phyloP scores from a whole-genome alignment of 1,139 yeast species.

The Suhomyces wounanorum region DNA sequence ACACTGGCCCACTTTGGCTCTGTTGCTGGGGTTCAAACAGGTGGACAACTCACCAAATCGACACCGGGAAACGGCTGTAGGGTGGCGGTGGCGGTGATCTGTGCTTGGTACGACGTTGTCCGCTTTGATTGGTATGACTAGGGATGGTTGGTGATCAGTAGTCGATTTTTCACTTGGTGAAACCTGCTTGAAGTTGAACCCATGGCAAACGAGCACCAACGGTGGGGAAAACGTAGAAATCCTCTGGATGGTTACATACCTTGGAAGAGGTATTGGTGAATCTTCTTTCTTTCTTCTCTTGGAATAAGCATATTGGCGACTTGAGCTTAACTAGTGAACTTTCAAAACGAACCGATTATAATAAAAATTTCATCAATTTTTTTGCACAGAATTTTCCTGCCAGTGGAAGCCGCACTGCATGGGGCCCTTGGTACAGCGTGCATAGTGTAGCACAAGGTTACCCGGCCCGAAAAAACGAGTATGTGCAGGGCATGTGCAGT shows the following conservation, averaged over 20 bases:
- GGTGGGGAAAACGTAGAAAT: neutral
- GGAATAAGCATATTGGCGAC: slow-evolving; percentile 89
- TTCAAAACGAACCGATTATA: slow-evolving; percentile 13
- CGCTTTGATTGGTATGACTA: neutral
- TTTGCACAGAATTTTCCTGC: slow-evolving; percentile 14
- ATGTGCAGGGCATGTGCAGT: neutral
- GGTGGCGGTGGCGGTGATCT: neutral
- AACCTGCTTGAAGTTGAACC: neutral
- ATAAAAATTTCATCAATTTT: slow-evolving; percentile 15
- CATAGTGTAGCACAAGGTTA: slow-evolving; percentile 3
- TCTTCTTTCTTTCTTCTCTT: slow-evolving; percentile 99
- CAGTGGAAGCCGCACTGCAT: slow-evolving; percentile 9
- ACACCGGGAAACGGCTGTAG: neutral
- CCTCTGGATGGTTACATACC: slow-evolving; percentile 57
- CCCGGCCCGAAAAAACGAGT: neutral
- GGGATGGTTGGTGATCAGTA: neutral
- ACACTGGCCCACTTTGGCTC: neutral
- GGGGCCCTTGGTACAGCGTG: slow-evolving; percentile 3
- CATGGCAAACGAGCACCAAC: neutral
- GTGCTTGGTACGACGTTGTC: neutral
- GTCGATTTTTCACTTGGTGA: neutral
- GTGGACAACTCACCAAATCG: neutral
- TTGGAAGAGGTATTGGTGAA: slow-evolving; percentile 98
- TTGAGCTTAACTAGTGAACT: slow-evolving; percentile 17
- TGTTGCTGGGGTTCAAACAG: neutral